Base-by-base conservation (phyloP, 768 basidiomycete genomes). In the Boletus tylopilopsis region DNA sequence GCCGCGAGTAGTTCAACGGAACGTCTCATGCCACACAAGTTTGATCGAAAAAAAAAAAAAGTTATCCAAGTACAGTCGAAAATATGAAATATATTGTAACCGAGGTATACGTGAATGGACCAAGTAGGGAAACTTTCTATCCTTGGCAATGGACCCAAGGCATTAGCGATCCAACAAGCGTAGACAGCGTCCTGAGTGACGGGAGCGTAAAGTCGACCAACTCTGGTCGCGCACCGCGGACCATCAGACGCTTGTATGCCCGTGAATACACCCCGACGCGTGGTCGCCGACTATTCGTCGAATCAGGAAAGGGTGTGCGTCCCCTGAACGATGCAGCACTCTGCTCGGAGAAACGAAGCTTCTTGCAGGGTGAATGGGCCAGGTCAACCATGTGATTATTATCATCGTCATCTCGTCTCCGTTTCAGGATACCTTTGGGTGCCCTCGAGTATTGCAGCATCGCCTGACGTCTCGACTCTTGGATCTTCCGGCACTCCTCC, bases 161-260 rank as follows among this genome's bases (percentile, higher is more conserved):
- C 55, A 68, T 62, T 45, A 69, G 18, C 4, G 64, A 62, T 19
- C 64, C 66, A 35, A 68, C 61, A 5, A 70, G 63, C 29, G 55
- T 52, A 7, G 68, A 68, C n/a, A 68, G 40, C 33, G 60, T 69
- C 19, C 64, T 59, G 16, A 68, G 45, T 16, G 68, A 68, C 10
- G 67, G 67, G 6, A 68, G 55, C 0, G 62, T 65, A n/a, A 68
- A 67, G 36, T 67, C 51, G 9, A 70, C 49, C 48, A 54, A 45
- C 45, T 67, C 57, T 6, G 54, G 57, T 39, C 54, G 61, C 19
- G 36, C 29, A 7, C n/a, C 13, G 4, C 49, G 36, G 12, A 16
- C 37, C 35, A n/a, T 49, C 2, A 32, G 6, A 1, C 63, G 64
- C 22, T 50, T 59, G 37, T 53, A 51, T 0, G 45, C 36, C 13